phyloP scores from a whole-genome alignment of 768 basidiomycete species.

The Boletus bicolor region DNA sequence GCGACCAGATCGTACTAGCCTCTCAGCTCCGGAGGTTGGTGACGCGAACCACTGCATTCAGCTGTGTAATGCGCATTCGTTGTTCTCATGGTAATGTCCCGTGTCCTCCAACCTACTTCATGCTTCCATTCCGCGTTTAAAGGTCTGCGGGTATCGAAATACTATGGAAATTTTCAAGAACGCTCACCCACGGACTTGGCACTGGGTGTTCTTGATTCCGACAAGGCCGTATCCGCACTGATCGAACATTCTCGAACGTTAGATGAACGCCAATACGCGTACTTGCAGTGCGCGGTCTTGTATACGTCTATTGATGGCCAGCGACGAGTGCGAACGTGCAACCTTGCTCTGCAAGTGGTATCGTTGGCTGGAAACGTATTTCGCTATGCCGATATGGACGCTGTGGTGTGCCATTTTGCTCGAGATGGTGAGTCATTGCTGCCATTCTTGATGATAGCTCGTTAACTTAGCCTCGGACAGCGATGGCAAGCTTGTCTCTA shows the following conservation, averaged over 20 bases:
- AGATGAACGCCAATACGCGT: constrained; percentile 68
- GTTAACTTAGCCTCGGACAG: constrained; percentile 37
- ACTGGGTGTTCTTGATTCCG: constrained; percentile 76
- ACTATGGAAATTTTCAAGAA: constrained; percentile 73
- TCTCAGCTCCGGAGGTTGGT: constrained; percentile 75
- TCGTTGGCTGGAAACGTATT: constrained; percentile 90
- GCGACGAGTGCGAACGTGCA: constrained; percentile 80
- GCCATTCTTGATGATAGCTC: background rate
- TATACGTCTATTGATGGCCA: constrained; percentile 79
- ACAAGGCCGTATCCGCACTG: constrained; percentile 73
- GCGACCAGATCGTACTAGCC: constrained; percentile 63
- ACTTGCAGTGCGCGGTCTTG: constrained; percentile 82
- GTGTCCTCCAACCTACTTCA: constrained; percentile 4
- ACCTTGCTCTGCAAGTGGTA: constrained; percentile 79
- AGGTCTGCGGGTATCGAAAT: constrained; percentile 65
- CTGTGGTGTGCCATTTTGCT: constrained; percentile 66
- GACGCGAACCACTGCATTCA: constrained; percentile 70
- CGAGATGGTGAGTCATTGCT: constrained; percentile 62
- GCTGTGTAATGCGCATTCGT: constrained; percentile 76
- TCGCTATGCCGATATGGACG: constrained; percentile 87
- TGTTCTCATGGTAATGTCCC: constrained; percentile 69
- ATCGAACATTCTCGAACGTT: constrained; percentile 70
- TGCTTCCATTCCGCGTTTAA: constrained; percentile 5
- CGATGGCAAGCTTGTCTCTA: constrained; percentile 58
- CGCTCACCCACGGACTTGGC: constrained; percentile 69